These are phyloP conservation scores for Penicillium sp. DNA, from an alignment of 2,329 filamentous ascomycete species.

Conservation along the genomic window DNA sequence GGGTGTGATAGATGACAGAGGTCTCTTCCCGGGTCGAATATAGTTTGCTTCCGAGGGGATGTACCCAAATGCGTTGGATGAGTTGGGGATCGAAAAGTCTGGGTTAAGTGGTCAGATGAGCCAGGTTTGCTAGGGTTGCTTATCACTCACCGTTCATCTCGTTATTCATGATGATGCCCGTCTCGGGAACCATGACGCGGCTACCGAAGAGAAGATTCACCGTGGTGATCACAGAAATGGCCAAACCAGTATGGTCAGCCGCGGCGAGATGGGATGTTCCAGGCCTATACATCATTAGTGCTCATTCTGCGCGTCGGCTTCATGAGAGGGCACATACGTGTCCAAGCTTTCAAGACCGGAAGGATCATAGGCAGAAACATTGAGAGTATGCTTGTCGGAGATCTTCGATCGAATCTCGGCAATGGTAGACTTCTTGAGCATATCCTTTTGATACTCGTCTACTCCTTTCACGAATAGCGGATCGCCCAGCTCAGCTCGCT, in stretches of 20 bases:
- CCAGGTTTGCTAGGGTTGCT: not conserved
- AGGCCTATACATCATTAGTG: slow-evolving; percentile 27
- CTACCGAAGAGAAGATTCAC: slow-evolving; percentile 83
- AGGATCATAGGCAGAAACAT: slow-evolving; percentile 70
- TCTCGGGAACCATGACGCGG: slow-evolving; percentile 70
- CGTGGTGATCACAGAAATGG: slow-evolving; percentile 77
- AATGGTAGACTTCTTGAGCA: slow-evolving; percentile 62
- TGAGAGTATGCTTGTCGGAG: slow-evolving; percentile 65
- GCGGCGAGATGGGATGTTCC: slow-evolving; percentile 55
- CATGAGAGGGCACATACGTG: slow-evolving; percentile 41
- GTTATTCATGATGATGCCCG: slow-evolving; percentile 70
- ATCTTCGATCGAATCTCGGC: slow-evolving; percentile 62
- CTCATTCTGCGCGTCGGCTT: slow-evolving; percentile 28
- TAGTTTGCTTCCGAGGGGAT: slow-evolving; percentile 75
- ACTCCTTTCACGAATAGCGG: slow-evolving; percentile 67
- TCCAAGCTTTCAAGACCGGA: slow-evolving; percentile 60
- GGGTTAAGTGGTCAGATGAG: not conserved
- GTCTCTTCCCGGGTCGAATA: slow-evolving; percentile 73
- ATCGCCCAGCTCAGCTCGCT: slow-evolving; percentile 74
- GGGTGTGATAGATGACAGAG: slow-evolving; percentile 76
- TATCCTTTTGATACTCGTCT: slow-evolving; percentile 58
- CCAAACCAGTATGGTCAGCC: slow-evolving; percentile 66
- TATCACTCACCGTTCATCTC: slow-evolving; percentile 49
- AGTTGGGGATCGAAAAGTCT: slow-evolving; percentile 81
- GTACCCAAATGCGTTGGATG: slow-evolving; percentile 78